Evolutionary conservation across 306 rosid genomes (phyloP), one percentile per base, ranked within the genome.

Genomic region (Sicyos baderoa): DNA sequence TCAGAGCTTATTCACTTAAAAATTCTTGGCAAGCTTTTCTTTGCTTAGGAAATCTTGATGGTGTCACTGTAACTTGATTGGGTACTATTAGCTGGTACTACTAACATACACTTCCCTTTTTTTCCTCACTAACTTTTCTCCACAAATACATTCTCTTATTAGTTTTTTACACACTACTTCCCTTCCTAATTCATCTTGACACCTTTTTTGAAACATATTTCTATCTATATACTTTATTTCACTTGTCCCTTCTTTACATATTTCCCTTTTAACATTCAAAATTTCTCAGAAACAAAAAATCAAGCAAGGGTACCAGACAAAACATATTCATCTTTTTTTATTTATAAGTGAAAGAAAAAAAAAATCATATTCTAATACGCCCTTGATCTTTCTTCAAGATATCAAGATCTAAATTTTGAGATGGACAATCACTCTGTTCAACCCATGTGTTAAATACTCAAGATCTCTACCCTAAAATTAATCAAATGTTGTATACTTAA

Each of bases 391-490:
- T 45, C 22, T 45, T 44, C 54, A 19, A 65, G 19, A 21, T 32
- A 17, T 19, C 37, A 45, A 40, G 35, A n/a, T 65, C 73, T 23
- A 68, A 51, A n/a, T 50, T 50, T 68, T 52, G 44, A 52, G 47
- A 51, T 25, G n/a, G 22, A 22, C 27, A 68, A 12, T 12, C 35
- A 40, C 52, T 40, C 51, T 63, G 53, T 18, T 44, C 32, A 19
- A 51, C 6, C 17, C 70, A 54, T n/a, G 22, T 42, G 48, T 63
- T 62, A 37, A 37, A 18, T 40, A 40, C 69, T 64, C 53, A 62
- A 29, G 35, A 29, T 29, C 35, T 40, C 70, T 44, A 18, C 54
- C 70, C 54, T 50, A 52, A 68, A 51, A 51, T 52, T n/a, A 68
- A 68, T 15, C n/a, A 52, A 68, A 25, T 9, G 57, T 68, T 35